Evolutionary conservation across 371 early-diverging fungal genomes (phyloP).

Genomic region (Lichtheimia ornata): DNA sequence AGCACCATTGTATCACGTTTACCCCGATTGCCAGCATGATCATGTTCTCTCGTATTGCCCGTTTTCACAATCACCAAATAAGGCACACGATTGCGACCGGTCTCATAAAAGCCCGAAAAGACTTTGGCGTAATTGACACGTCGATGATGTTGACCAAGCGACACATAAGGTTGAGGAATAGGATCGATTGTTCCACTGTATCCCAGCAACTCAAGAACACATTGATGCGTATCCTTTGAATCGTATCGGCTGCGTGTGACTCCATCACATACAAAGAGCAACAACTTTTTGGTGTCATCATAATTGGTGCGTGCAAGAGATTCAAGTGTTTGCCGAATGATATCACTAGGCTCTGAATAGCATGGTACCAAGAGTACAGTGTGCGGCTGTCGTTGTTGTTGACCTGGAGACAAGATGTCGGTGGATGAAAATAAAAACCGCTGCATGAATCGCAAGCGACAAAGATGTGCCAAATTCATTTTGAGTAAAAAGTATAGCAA

Average conservation of each 20-base stretch:
- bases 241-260: slow-evolving; percentile 24
- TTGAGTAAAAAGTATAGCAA: slow-evolving; percentile 42
- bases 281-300: slow-evolving; percentile 46
- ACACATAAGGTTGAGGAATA: slow-evolving; percentile 32
- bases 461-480: slow-evolving; percentile 44
- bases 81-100: slow-evolving; percentile 49
- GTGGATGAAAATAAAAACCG: slow-evolving; percentile 31
- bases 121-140: slow-evolving; percentile 43
- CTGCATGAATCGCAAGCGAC: slow-evolving; percentile 38
- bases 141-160: slow-evolving; percentile 34
- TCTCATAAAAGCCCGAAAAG: slow-evolving; percentile 47
- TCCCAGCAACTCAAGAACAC: slow-evolving; percentile 43
- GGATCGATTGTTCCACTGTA: slow-evolving; percentile 46
- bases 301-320: slow-evolving; percentile 46
- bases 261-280: slow-evolving; percentile 56
- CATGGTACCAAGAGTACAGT: slow-evolving; percentile 47
- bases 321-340: slow-evolving; percentile 48
- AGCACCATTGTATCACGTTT: slow-evolving; percentile 47
- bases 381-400: slow-evolving; percentile 26
- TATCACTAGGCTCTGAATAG: slow-evolving; percentile 40
- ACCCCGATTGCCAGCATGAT: slow-evolving; percentile 45
- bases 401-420: slow-evolving; percentile 18
- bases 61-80: slow-evolving; percentile 48
- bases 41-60: slow-evolving; percentile 31
- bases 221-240: slow-evolving; percentile 28